Percentiles rank a stretch among this genome's conserved stretches.
phyloP scores from a whole-genome alignment of 2,329 filamentous ascomycete species.

The Beauveria caledonica region DNA sequence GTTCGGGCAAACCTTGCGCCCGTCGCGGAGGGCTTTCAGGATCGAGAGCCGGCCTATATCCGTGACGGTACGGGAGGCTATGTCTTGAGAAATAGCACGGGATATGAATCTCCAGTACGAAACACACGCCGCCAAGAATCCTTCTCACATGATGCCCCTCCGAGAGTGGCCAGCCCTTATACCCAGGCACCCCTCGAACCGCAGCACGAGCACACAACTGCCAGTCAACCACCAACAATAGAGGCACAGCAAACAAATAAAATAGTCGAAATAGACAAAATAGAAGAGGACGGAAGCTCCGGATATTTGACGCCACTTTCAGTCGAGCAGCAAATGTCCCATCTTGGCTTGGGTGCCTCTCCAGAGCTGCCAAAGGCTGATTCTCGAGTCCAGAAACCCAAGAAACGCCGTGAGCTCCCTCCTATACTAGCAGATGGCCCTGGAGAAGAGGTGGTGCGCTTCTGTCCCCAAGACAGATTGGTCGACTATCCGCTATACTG shows the following conservation, averaged over 20 bases:
- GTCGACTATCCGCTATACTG: constrained; percentile 25
- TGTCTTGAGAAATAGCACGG: background rate
- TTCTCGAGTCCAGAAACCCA: background rate
- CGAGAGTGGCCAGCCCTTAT: background rate
- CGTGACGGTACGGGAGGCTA: background rate
- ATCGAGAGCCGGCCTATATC: background rate
- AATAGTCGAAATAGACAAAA: background rate
- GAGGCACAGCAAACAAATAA: background rate
- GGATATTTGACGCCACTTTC: background rate
- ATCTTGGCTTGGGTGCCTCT: background rate
- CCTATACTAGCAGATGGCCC: constrained; percentile 17
- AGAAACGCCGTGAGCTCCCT: background rate
- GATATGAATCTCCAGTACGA: no score
- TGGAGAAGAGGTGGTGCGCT: constrained; percentile 18
- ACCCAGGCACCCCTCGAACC: no score
- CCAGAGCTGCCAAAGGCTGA: background rate
- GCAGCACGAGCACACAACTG: background rate
- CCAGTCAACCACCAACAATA: background rate
- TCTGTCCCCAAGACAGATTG: constrained; percentile 21
- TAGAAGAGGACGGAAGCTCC: no score
- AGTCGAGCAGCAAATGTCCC: background rate
- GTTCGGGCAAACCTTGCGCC: background rate
- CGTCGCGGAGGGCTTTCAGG: background rate
- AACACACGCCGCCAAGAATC: no score
- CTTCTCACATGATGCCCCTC: no score